A percentile compares a stretch with the other conserved stretches of the same genome.
phyloP scores from a whole-genome alignment of 495 filamentous ascomycete genomes.

The Pseudoneurospora amorphoporcata region DNA sequence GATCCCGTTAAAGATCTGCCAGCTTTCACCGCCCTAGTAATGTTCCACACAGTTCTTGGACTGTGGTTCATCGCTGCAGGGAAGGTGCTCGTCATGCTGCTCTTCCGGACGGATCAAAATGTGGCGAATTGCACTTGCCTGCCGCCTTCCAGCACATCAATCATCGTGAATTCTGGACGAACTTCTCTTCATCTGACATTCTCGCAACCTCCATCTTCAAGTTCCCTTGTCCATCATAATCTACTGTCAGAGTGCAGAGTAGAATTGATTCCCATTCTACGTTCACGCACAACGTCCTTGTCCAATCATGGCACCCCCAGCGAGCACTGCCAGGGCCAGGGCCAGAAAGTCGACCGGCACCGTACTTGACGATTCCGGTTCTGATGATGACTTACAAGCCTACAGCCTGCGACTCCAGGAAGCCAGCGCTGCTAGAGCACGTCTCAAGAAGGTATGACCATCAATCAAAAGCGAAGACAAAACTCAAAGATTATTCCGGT shows the following conservation, averaged over 20 bases:
- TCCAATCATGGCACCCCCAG: constrained; percentile 10
- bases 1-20: constrained; percentile 11
- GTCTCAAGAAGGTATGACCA: constrained; percentile 9
- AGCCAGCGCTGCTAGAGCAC: constrained; percentile 11
- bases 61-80: background rate
- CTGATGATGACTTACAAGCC: constrained; percentile 10
- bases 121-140: background rate
- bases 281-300: background rate
- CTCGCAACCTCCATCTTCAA: background rate
- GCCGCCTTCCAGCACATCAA: background rate
- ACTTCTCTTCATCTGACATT: background rate
- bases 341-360: background rate
- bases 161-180: background rate
- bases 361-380: constrained; percentile 1
- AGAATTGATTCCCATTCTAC: background rate
- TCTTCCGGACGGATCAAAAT: background rate
- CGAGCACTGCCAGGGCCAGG: constrained; percentile 10
- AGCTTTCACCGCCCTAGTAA: constrained; percentile 15
- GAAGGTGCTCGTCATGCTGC: constrained; percentile 1
- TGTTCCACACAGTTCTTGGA: background rate
- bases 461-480: background rate
- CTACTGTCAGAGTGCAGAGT: background rate
- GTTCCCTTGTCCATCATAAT: background rate
- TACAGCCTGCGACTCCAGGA: constrained; percentile 10
- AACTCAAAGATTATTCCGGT: background rate